These are phyloP conservation scores for Fraxinus quadrangulata DNA, from an alignment of 257 asterid genomes.

Conservation along the genomic window DNA sequence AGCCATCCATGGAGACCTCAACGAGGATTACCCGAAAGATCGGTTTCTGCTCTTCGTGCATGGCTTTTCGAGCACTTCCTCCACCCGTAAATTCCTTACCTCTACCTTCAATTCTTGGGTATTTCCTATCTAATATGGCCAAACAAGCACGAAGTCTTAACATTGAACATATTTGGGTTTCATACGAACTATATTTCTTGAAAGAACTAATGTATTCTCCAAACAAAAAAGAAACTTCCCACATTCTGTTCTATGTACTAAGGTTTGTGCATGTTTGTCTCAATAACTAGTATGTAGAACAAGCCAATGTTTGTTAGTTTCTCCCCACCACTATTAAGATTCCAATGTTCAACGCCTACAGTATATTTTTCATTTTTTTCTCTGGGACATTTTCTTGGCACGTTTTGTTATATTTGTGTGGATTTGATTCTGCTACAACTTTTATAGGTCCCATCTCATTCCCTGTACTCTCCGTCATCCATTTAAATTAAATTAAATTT, in stretches of 20 bases:
- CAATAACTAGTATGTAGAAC: conserved; percentile 38
- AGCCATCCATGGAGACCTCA: conserved; percentile 92
- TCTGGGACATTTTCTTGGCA: conserved; percentile 7
- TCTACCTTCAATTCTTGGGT: background rate
- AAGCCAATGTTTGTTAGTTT: conserved; percentile 35
- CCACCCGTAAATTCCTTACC: conserved; percentile 62
- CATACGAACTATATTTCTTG: conserved; percentile 20
- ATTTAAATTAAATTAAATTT: background rate
- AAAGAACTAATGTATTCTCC: conserved; percentile 24
- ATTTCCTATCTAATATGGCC: background rate
- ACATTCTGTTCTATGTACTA: conserved; percentile 23
- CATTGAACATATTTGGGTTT: background rate
- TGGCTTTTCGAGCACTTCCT: conserved; percentile 98
- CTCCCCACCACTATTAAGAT: conserved; percentile 32
- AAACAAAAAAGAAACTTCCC: conserved; percentile 23
- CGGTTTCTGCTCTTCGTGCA: conserved; percentile 77
- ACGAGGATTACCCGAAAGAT: conserved; percentile 79
- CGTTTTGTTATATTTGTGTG: conserved; percentile 31
- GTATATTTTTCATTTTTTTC: background rate
- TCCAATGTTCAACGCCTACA: conserved; percentile 22
- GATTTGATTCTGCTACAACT: conserved; percentile 41
- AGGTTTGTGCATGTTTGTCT: conserved; percentile 34
- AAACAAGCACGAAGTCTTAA: background rate
- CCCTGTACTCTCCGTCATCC: background rate
- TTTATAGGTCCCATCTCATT: conserved; percentile 36